These are phyloP conservation scores for Botrytis pseudocinerea DNA, from an alignment of 2,329 filamentous ascomycete species.

Conservation along the genomic window DNA sequence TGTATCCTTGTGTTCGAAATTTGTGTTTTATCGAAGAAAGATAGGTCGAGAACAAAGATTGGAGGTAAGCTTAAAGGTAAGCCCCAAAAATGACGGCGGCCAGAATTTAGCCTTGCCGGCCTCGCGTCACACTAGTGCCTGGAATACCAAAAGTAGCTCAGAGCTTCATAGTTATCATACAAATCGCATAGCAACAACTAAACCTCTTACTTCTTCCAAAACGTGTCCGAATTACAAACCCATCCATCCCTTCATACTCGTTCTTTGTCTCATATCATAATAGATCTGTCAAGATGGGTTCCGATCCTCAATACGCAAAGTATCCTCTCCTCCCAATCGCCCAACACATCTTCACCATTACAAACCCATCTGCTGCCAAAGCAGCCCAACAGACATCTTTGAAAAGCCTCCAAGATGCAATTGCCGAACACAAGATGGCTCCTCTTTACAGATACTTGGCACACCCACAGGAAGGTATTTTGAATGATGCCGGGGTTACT, in stretches of 20 bases:
- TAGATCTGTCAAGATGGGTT: conserved; percentile 56
- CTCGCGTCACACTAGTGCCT: conserved; percentile 39
- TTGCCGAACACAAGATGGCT: conserved; percentile 81
- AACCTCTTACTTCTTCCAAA: conserved; percentile 13
- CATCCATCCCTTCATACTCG: not conserved
- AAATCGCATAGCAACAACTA: conserved; percentile 23
- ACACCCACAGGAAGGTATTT: conserved; percentile 67
- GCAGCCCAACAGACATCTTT: conserved; percentile 67
- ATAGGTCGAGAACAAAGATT: conserved; percentile 19
- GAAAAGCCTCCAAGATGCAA: conserved; percentile 78
- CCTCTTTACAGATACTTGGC: conserved; percentile 83
- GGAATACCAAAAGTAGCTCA: conserved; percentile 22
- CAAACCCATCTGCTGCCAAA: conserved; percentile 72
- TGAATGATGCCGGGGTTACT: conserved; percentile 54
- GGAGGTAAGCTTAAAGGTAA: not conserved
- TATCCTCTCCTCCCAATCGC: conserved; percentile 79
- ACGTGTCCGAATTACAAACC: not conserved
- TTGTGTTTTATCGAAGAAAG: not conserved
- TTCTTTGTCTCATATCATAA: not conserved
- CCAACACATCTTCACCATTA: conserved; percentile 84
- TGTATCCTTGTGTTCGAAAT: not conserved
- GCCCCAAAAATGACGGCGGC: conserved; percentile 10
- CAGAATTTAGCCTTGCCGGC: conserved; percentile 24
- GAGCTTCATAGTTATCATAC: conserved; percentile 31
- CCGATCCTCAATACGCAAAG: conserved; percentile 83